Evolutionary conservation across 2,329 filamentous ascomycete genomes (phyloP).

Genomic region (Uncinocarpus reesii): DNA sequence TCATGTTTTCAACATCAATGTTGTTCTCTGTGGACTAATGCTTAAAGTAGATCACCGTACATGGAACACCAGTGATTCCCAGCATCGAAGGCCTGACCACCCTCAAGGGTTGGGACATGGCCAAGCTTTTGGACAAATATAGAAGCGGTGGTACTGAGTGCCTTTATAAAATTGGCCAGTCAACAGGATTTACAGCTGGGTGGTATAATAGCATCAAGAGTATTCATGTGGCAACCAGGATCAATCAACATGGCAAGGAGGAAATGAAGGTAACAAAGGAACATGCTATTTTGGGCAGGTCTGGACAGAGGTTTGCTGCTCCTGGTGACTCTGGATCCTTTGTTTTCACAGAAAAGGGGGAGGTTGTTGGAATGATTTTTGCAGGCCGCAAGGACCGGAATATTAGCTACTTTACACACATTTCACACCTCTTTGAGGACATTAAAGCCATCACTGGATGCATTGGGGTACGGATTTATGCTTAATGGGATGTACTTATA

Average conservation of each 20-base stretch:
- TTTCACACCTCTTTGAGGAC: conserved; percentile 4
- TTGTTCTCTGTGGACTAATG: neutral
- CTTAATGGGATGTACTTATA: neutral
- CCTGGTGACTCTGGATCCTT: conserved; percentile 10
- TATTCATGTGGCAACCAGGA: conserved; percentile 2
- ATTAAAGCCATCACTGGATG: conserved; percentile 5
- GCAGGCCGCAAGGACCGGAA: neutral
- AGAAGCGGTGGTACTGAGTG: neutral
- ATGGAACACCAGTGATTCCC: neutral
- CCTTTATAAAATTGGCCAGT: conserved; percentile 8
- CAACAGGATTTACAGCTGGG: conserved; percentile 4
- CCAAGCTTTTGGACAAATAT: conserved; percentile 2
- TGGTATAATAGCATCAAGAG: conserved; percentile 6
- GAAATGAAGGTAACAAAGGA: conserved; percentile 5
- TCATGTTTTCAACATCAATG: neutral
- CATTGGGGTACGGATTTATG: neutral
- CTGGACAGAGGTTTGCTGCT: conserved; percentile 2
- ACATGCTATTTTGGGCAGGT: conserved; percentile 4
- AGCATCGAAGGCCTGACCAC: neutral
- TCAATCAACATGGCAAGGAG: conserved; percentile 6
- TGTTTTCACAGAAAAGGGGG: neutral
- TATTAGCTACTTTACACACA: neutral
- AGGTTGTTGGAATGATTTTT: conserved; percentile 2
- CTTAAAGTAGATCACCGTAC: neutral
- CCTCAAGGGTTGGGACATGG: conserved; percentile 6